phyloP scores from a whole-genome alignment of 73 alveolate species.

The Paramecium bursaria region DNA sequence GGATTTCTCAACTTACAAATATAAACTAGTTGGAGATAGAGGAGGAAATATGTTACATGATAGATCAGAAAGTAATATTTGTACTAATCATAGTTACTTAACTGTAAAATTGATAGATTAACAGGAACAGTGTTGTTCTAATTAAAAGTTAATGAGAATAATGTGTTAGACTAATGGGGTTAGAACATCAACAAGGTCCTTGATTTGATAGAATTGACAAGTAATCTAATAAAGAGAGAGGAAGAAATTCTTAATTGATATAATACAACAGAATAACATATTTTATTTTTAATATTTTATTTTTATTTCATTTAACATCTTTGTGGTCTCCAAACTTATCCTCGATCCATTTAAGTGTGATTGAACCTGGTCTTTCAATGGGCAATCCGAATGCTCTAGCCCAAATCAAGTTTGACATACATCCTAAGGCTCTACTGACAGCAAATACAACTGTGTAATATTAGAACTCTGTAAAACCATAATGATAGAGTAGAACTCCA shows the following conservation, averaged over 20 bases:
- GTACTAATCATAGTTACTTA: constrained; percentile 14
- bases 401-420: constrained; percentile 89
- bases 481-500: constrained; percentile 88
- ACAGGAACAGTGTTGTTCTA: constrained; percentile 43
- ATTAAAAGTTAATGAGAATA: constrained; percentile 62
- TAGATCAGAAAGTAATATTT: constrained; percentile 30
- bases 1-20: constrained; percentile 76
- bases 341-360: constrained; percentile 36
- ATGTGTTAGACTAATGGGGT: constrained; percentile 63
- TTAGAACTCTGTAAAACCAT: constrained; percentile 81
- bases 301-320: constrained; percentile 38
- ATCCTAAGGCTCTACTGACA: constrained; percentile 93
- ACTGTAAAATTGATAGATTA: constrained; percentile 65
- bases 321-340: constrained; percentile 46
- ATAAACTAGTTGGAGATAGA: constrained; percentile 51
- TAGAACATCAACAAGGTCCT: constrained; percentile 40
- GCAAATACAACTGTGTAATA: constrained; percentile 91
- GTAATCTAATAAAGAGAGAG: constrained; percentile 70
- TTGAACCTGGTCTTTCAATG: constrained; percentile 86
- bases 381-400: constrained; percentile 89
- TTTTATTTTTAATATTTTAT: too few species aligned
- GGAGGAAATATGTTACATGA: constrained; percentile 62
- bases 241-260: constrained; percentile 60
- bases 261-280: not conserved
- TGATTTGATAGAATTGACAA: constrained; percentile 60